A percentile compares a stretch with the other conserved stretches of the same genome.
Evolutionary conservation across 306 rosid genomes (phyloP).

Genomic region (Cercis canadensis): DNA sequence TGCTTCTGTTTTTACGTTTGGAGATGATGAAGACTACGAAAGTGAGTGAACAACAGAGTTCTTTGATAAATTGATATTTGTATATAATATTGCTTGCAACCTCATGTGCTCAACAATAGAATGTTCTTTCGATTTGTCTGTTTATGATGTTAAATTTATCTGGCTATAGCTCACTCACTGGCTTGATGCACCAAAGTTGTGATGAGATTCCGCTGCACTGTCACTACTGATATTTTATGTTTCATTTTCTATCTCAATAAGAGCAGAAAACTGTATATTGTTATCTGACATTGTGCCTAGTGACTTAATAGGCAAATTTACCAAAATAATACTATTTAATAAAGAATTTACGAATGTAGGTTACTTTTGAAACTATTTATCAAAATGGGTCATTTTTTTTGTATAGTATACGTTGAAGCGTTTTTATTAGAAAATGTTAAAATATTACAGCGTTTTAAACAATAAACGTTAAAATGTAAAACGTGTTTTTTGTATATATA

Average conservation of each 20-base stretch:
- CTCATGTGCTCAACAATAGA: constrained; percentile 24
- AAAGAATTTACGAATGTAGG: too few species aligned
- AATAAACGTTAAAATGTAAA: too few species aligned
- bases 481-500: too few species aligned
- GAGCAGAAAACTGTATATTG: background rate
- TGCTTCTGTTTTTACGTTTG: constrained; percentile 94
- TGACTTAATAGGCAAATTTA: too few species aligned
- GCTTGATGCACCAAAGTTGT: constrained; percentile 26
- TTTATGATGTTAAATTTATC: constrained; percentile 38
- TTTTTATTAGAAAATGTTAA: too few species aligned
- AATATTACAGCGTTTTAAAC: too few species aligned
- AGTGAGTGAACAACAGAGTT: constrained; percentile 68
- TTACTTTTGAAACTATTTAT: too few species aligned
- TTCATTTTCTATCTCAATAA: background rate
- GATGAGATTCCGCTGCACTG: constrained; percentile 1
- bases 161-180: constrained; percentile 8
- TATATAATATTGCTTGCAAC: constrained; percentile 63
- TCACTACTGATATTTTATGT: background rate
- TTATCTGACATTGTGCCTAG: too few species aligned
- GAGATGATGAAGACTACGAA: constrained; percentile 95
- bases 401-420: too few species aligned
- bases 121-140: constrained; percentile 46
- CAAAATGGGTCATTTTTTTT: too few species aligned
- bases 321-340: too few species aligned
- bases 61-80: constrained; percentile 43